These are phyloP conservation scores for Solanum aculeatissimum DNA, from an alignment of 305 asterid species.

Conservation along the genomic window DNA sequence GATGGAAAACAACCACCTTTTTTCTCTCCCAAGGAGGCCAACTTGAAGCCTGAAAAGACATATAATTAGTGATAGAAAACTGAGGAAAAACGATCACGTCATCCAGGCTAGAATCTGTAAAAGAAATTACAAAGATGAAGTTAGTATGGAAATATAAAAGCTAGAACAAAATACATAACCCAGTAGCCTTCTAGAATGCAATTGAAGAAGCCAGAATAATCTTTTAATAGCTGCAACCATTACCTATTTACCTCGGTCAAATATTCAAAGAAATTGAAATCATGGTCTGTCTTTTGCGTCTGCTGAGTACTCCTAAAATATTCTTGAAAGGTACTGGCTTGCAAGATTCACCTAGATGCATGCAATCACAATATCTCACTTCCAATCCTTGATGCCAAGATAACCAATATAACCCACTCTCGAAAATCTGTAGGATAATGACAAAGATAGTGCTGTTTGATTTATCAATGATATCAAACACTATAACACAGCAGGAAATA, in stretches of 20 bases:
- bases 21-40: neutral
- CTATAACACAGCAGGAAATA: neutral
- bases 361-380: neutral
- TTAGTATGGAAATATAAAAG: neutral
- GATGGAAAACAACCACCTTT: neutral
- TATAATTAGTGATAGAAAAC: neutral
- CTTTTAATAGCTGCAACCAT: neutral
- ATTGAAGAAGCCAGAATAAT: neutral
- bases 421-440: neutral
- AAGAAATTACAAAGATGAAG: neutral
- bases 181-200: neutral
- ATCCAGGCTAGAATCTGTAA: neutral
- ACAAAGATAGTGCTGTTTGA: neutral
- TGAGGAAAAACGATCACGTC: neutral
- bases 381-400: neutral
- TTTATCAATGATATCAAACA: neutral
- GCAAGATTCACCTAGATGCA: neutral
- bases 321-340: neutral
- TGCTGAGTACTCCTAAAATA: neutral
- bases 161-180: neutral
- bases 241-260: neutral
- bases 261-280: neutral
- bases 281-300: neutral
- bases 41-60: neutral
- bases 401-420: neutral